Conservation (phyloP, 495 filamentous ascomycete species). For the Talaromyces wortmannii region DNA sequence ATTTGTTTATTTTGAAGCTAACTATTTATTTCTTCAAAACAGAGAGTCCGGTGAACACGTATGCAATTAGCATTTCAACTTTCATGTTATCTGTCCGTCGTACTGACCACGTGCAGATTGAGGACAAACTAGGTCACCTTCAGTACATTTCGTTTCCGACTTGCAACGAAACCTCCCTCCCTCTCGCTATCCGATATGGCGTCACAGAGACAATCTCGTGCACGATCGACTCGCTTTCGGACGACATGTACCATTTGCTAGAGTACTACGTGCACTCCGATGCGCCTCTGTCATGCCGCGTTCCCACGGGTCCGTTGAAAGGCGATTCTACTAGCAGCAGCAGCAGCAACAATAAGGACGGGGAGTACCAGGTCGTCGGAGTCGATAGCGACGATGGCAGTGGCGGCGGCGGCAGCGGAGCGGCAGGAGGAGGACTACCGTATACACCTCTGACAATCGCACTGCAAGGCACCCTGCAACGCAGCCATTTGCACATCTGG, state of each 20-base stretch:
- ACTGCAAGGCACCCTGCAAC: conserved; percentile 80
- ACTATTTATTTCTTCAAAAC: conserved; percentile 11
- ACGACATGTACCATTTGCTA: conserved; percentile 91
- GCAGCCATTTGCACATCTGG: conserved; percentile 84
- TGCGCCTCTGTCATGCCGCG: conserved; percentile 84
- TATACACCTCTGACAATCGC: conserved; percentile 74
- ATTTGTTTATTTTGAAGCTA: background rate
- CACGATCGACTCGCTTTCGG: conserved; percentile 77
- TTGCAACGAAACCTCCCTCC: conserved; percentile 82
- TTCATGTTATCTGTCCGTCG: no score
- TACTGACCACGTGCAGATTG: conserved; percentile 49
- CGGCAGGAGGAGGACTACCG: conserved; percentile 11
- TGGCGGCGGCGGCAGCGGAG: background rate
- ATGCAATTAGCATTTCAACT: conserved; percentile 11
- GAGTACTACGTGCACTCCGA: conserved; percentile 99
- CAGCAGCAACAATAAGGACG: conserved; percentile 9
- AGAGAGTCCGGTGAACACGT: conserved; percentile 61
- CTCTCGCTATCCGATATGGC: conserved; percentile 82
- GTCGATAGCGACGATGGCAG: background rate
- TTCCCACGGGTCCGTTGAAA: conserved; percentile 67
- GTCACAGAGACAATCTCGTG: conserved; percentile 74
- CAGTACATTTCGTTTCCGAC: conserved; percentile 89
- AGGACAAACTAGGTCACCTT: conserved; percentile 70
- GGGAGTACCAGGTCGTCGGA: conserved; percentile 7
- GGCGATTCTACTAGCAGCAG: conserved; percentile 8